These are phyloP conservation scores for Tulasnella sp. DNA, from an alignment of 768 basidiomycete species.

Conservation along the genomic window DNA sequence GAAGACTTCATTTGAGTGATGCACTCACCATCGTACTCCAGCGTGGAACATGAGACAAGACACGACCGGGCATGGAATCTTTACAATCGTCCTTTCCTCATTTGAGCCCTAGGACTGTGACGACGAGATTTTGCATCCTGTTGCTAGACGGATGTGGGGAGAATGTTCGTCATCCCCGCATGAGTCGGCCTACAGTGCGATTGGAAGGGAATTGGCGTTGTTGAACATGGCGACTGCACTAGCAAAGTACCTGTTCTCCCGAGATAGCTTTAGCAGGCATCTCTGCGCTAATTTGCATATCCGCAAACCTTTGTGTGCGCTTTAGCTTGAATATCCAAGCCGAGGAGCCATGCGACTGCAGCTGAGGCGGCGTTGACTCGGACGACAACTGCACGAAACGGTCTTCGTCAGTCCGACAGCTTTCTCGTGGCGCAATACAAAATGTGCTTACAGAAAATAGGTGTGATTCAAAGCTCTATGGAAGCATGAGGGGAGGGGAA, in stretches of 20 bases:
- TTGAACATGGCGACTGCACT: slow-evolving; percentile 86
- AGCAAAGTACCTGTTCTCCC: slow-evolving; percentile 64
- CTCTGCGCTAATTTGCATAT: not conserved
- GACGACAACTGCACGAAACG: slow-evolving; percentile 52
- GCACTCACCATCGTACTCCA: slow-evolving; percentile 88
- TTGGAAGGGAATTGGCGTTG: slow-evolving; percentile 94
- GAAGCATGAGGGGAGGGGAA: not conserved
- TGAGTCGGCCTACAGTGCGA: slow-evolving; percentile 59
- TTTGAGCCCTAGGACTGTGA: slow-evolving; percentile 78
- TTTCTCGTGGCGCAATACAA: not conserved
- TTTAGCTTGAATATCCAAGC: slow-evolving; percentile 65
- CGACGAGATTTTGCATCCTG: slow-evolving; percentile 79
- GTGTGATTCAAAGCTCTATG: slow-evolving; percentile 80
- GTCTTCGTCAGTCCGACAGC: not conserved
- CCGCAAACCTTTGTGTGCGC: slow-evolving; percentile 68
- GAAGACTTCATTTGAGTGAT: not conserved
- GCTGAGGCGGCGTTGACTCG: slow-evolving; percentile 77
- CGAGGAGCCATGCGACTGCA: slow-evolving; percentile 63
- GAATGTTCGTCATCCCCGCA: too few species aligned
- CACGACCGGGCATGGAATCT: slow-evolving; percentile 89
- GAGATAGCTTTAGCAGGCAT: not conserved
- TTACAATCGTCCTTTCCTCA: slow-evolving; percentile 81
- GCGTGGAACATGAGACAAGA: slow-evolving; percentile 89
- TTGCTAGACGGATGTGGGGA: not conserved
- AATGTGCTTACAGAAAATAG: slow-evolving; percentile 60